A percentile compares a stretch with the other conserved stretches of the same genome.
These are phyloP conservation scores for Venturia nashicola DNA, from an alignment of 2,329 filamentous ascomycete genomes.

Conservation along the genomic window DNA sequence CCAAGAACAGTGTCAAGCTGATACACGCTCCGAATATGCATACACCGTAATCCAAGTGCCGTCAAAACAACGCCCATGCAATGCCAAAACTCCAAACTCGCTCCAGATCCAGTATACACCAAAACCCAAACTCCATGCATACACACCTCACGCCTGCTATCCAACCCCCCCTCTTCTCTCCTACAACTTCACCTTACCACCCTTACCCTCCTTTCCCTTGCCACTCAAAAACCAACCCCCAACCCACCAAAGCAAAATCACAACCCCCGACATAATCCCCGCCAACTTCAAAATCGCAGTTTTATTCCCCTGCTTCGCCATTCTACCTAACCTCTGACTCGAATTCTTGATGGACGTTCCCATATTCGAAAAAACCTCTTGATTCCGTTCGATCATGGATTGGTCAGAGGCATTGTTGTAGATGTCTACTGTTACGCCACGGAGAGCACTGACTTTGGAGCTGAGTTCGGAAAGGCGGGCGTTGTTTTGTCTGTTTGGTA, in stretches of 20 bases:
- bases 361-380: conserved; percentile 86
- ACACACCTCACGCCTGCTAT: not conserved
- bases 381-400: conserved; percentile 67
- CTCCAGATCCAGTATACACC: not conserved
- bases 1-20: not conserved
- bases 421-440: conserved; percentile 91
- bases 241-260: conserved; percentile 63
- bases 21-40: not conserved
- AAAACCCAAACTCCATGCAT: not conserved
- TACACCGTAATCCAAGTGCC: not conserved
- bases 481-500: conserved; percentile 64
- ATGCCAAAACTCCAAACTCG: not conserved
- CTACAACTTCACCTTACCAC: not conserved
- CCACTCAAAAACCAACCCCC: conserved; percentile 1
- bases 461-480: conserved; percentile 83
- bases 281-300: conserved; percentile 83
- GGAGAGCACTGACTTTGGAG: conserved; percentile 80
- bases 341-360: conserved; percentile 71
- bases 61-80: not conserved
- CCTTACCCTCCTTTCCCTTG: not conserved
- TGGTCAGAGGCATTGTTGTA: conserved; percentile 91
- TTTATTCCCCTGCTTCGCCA: conserved; percentile 85
- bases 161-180: not conserved
- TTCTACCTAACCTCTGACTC: conserved; percentile 68
- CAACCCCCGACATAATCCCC: conserved; percentile 61